Evolutionary conservation across 2,329 filamentous ascomycete genomes (phyloP).

Genomic region (Clonostachys rhizophaga): DNA sequence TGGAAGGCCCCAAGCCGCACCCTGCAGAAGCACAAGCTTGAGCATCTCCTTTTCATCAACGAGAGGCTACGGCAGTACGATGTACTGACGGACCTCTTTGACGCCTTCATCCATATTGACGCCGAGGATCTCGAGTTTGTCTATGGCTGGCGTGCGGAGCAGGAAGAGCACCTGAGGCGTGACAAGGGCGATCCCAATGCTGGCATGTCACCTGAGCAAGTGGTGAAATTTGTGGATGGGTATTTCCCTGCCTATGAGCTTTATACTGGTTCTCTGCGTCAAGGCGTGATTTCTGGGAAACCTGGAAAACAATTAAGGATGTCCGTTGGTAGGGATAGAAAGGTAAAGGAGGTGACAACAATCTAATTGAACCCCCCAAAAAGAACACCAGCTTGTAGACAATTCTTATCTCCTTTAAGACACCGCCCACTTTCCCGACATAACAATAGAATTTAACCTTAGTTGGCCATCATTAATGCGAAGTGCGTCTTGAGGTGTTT

Average conservation of each 20-base stretch:
- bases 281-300: conserved; percentile 47
- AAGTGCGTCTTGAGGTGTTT: too few relatives aligned
- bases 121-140: conserved; percentile 71
- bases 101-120: conserved; percentile 57
- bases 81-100: conserved; percentile 40
- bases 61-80: conserved; percentile 41
- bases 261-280: conserved; percentile 54
- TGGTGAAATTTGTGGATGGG: conserved; percentile 66
- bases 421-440: too few relatives aligned
- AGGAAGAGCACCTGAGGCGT: conserved; percentile 67
- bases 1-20: conserved; percentile 45
- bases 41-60: conserved; percentile 47
- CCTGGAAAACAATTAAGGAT: conserved; percentile 55
- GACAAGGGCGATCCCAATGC: conserved; percentile 49
- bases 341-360: conserved; percentile 49
- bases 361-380: not conserved
- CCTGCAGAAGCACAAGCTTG: conserved; percentile 39
- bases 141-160: conserved; percentile 79
- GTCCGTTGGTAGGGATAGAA: conserved; percentile 55
- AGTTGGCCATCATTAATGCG: too few relatives aligned
- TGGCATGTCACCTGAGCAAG: conserved; percentile 80
- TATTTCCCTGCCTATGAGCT: conserved; percentile 72
- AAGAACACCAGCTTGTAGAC: too few relatives aligned
- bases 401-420: too few relatives aligned
- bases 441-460: too few relatives aligned